Base-by-base conservation (phyloP, 2,329 filamentous ascomycete species). In the Hymenoscyphus fraxineus region DNA sequence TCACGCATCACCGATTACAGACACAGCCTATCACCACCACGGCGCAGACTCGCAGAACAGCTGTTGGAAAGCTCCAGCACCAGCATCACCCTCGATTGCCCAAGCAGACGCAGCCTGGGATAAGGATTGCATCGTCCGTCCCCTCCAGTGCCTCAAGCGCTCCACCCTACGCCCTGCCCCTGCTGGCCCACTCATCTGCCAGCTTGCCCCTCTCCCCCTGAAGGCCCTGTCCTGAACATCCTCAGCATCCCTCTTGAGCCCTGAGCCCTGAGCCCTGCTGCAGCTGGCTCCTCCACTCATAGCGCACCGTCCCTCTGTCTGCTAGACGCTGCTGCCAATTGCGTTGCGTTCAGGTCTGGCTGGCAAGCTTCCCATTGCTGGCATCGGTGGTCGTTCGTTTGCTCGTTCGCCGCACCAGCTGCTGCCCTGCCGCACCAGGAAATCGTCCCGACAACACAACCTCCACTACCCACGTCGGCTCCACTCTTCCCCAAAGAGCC, bases 401-500 rank as follows among this genome's bases (percentile, higher is more conserved):
- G 44, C n/a, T 51, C 44, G 44, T 51, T 51, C 44, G 44, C 44
- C 44, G 54, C 54, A 57, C 44, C 44, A 19, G 35, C 41, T 31
- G 47, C 59, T 56, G 13, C 7, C 39, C 59, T 27, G 56, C 51
- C 27, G 9, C 60, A 40, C 19, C 41, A 19, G 38, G 19, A 66
- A 71, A 69, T 71, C 68, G 59, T 65, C 69, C 68, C 55, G 69
- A 67, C 70, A 71, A 71, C 70, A 72, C 70, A 66, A 62, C 54
- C 60, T 56, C 39, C 27, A 27, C 27, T 27, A 27, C 27, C 9
- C 16, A 16, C 22, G 9, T n/a, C 68, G 51, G 44, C 60, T 59
- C 58, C 61, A 63, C 60, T 61, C 57, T 22, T 38, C 57, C 61
- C 54, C 63, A 31, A 32, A 19, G 19, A 13, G 39, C 39, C 31